A percentile compares a stretch with the other conserved stretches of the same genome.
These are phyloP conservation scores for Verticillium tricorpus DNA, from an alignment of 2,329 filamentous ascomycete species.

Conservation along the genomic window DNA sequence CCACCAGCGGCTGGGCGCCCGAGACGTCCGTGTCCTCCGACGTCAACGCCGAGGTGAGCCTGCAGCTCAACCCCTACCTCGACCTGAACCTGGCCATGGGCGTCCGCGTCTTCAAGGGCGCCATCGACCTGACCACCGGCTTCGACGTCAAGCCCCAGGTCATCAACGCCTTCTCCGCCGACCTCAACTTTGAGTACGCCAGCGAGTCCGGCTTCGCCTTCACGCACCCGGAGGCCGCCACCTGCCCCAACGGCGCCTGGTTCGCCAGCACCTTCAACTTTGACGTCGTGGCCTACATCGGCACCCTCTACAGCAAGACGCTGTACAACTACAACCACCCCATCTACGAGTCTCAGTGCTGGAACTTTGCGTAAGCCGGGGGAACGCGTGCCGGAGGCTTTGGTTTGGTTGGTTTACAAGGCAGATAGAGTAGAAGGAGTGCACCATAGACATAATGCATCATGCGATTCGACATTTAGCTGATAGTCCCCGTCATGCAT, in stretches of 20 bases:
- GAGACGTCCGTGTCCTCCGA: constrained; percentile 23
- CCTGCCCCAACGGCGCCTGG: constrained; percentile 12
- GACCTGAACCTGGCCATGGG: constrained; percentile 26
- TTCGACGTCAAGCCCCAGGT: constrained; percentile 27
- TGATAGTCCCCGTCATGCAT: too few relatives aligned
- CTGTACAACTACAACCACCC: constrained; percentile 7
- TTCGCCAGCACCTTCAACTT: constrained; percentile 13
- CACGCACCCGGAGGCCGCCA: constrained; percentile 1
- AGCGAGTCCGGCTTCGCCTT: constrained; percentile 7
- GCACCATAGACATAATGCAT: too few relatives aligned
- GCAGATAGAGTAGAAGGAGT: too few relatives aligned
- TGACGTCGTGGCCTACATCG: constrained; percentile 8
- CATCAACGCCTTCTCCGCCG: constrained; percentile 24
- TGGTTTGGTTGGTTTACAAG: too few relatives aligned
- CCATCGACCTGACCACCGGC: constrained; percentile 26
- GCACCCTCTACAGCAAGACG: constrained; percentile 10
- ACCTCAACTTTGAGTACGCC: constrained; percentile 7
- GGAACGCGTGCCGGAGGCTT: too few relatives aligned
- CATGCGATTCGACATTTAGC: too few relatives aligned
- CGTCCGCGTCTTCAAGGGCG: constrained; percentile 16
- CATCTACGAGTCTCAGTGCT: constrained; percentile 13
- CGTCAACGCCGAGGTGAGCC: constrained; percentile 24
- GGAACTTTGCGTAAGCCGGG: constrained; percentile 6
- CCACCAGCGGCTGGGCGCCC: constrained; percentile 27
- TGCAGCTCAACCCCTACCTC: constrained; percentile 32